Evolutionary conservation across 768 basidiomycete species (phyloP), one percentile per base, ranked within the genome.

Genomic region (Pulveroboletus sp.): DNA sequence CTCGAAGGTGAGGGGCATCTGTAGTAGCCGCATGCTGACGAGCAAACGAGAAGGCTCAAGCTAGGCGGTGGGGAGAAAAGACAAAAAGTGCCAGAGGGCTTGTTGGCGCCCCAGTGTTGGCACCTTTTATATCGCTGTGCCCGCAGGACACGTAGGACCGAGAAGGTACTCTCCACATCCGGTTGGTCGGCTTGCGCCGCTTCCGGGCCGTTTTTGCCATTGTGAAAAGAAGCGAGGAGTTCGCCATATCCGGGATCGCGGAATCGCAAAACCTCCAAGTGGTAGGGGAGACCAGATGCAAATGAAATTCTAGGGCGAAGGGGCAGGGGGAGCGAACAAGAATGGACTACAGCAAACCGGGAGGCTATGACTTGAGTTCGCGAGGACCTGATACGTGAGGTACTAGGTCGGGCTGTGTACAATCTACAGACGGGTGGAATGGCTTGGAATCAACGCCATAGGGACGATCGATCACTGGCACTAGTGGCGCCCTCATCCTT

Each of bases 1-100:
- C 64, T 88, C 86, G 37, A 86, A 74, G 39, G 76, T 77, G 55
- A 78, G 78, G 16, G 82, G 81, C 49, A 80, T 72, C 38, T 63
- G 67, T 20, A 38, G 40, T 37, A 55, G 50, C 24, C 59, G 43
- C 49, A 56, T 63, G 43, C 13, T 29, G 44, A 51, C 3, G 31
- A 57, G 53, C 43, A 63, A 63, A 59, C n/a, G 37, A 31, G 16
- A 46, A 41, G 6, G 27, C 27, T 29, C 6, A n/a, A 20, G 30
- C 23, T 49, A 43, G 50, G n/a, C 5, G 16, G 39, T 23, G 41
- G 24, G 29, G 13, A 11, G 27, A 29, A 29, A 17, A 36, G 43
- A 34, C 2, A 34, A 37, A 35, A 45, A 5, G 44, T 42, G 32
- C 23, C 19, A 20, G 37, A 26, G 27, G 35, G 39, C 45, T 48